Evolutionary conservation across 768 basidiomycete genomes (phyloP).

Genomic region (Tulasnella sp.): DNA sequence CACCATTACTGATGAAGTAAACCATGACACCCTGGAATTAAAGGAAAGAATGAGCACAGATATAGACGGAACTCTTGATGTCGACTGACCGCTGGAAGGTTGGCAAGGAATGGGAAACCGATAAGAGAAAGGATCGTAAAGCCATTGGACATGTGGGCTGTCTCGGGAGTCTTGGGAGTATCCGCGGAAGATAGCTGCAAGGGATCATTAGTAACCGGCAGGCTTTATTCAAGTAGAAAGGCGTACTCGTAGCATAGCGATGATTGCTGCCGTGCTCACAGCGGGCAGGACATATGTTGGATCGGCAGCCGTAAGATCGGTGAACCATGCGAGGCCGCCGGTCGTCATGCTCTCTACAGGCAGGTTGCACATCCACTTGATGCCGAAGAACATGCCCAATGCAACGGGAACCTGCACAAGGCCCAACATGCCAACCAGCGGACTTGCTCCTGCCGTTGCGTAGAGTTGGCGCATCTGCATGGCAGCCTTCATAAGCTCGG

Average conservation of each 20-base stretch:
- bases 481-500: conserved; percentile 45
- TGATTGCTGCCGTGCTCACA: conserved; percentile 55
- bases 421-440: conserved; percentile 51
- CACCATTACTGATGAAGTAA: conserved; percentile 55
- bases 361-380: conserved; percentile 64
- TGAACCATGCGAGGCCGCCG: conserved; percentile 70
- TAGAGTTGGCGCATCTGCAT: conserved; percentile 54
- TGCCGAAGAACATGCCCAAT: conserved; percentile 76
- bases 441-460: conserved; percentile 60
- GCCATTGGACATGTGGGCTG: conserved; percentile 65
- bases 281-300: conserved; percentile 72
- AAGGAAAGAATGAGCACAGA: neutral
- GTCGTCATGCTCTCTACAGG: conserved; percentile 71
- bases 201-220: conserved; percentile 17
- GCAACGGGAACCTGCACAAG: conserved; percentile 72
- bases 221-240: neutral
- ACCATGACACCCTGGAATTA: conserved; percentile 52
- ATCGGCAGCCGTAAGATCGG: conserved; percentile 74
- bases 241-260: conserved; percentile 65
- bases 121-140: conserved; percentile 57
- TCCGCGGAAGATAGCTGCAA: conserved; percentile 51
- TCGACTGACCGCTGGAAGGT: conserved; percentile 64
- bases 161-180: conserved; percentile 47
- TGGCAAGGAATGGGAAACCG: conserved; percentile 51
- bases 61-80: neutral